Evolutionary conservation across 2,329 filamentous ascomycete species (phyloP), one percentile per base, ranked within the genome.

Genomic region (Sphaerulina musiva): DNA sequence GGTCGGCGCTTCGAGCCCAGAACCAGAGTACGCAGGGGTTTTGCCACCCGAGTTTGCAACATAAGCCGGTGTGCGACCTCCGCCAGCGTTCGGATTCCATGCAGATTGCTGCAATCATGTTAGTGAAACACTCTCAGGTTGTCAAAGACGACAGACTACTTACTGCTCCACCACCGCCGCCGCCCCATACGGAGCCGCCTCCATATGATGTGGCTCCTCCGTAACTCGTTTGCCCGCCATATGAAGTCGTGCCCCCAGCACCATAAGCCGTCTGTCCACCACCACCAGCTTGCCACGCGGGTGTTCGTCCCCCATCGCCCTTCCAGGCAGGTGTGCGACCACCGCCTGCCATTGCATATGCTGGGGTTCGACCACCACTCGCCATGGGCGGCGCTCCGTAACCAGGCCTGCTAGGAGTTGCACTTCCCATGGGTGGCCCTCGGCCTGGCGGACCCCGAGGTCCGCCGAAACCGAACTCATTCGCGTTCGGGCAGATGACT

Each of bases 1-100:
- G 6, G 69, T 73, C 12, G 84, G 85, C 3, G 84, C 85, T 62
- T 92, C 87, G 62, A 87, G 89, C 0, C 64, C 61, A 11, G 48
- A 51, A 17, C 65, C 67, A 23, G 56, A 48, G 67, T 87, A 90
- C 1, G 82, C 84, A 2, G 90, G 90, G 1, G 89, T 95, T 70
- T 91, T 85, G n/a, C 82, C 84, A 6, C 85, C 85, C 53, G 70
- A 32, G 59, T 70, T 42, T 80, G 78, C 44, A n/a, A 59, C 45
- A 34, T 62, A 51, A 78, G 81, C 87, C 1, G 89, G 86, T 36
- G 71, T 73, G 36, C 69, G 66, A 41, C 63, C 63, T 29, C 64
- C 64, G 31, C 60, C 64, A 29, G 55, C 59, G 51, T 68, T 69
- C 38, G 70, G 63, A 55, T 68, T 69, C 69, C 69, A 73, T 2